A percentile compares a stretch with the other conserved stretches of the same genome.
phyloP scores from a whole-genome alignment of 192 early-diverging fungal genomes.

The Entophlyctis luteolus region DNA sequence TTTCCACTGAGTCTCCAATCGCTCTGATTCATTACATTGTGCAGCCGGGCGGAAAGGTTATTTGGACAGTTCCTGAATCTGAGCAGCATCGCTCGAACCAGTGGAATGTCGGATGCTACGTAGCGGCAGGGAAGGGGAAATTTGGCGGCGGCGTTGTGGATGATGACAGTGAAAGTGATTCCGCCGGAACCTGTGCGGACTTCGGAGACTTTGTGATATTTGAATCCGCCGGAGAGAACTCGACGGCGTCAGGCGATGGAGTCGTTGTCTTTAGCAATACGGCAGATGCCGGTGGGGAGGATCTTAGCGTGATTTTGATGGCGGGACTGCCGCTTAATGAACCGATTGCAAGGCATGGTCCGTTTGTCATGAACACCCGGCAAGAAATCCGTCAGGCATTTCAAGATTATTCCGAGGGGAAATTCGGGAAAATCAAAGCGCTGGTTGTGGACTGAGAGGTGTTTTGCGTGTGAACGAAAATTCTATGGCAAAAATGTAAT shows the following conservation, averaged over 20 bases:
- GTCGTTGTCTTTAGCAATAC: constrained; percentile 22
- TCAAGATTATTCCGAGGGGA: constrained; percentile 54
- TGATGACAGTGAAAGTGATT: constrained; percentile 27
- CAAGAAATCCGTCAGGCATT: constrained; percentile 54
- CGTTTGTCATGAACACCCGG: constrained; percentile 65
- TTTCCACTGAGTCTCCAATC: constrained; percentile 57
- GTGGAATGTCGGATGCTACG: constrained; percentile 6
- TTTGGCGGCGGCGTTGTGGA: constrained; percentile 11
- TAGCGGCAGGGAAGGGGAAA: background rate
- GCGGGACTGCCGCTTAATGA: constrained; percentile 52
- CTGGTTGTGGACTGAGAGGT: background rate
- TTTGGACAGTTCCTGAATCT: constrained; percentile 3
- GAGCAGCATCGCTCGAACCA: background rate
- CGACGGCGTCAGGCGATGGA: background rate
- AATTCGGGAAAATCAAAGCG: constrained; percentile 47
- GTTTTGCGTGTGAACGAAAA: too few species aligned
- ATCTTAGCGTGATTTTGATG: constrained; percentile 34
- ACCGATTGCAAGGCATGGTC: constrained; percentile 56
- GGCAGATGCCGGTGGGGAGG: constrained; percentile 16
- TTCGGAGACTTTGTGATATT: constrained; percentile 6
- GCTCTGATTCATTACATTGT: constrained; percentile 10
- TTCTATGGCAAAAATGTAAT: too few species aligned
- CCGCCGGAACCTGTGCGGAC: background rate
- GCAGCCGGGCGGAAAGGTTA: constrained; percentile 14
- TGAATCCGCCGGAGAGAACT: background rate